Percentiles rank a stretch among this genome's conserved stretches.
These are phyloP conservation scores for Curvularia spicifera DNA, from an alignment of 2,329 filamentous ascomycete species.

Conservation along the genomic window DNA sequence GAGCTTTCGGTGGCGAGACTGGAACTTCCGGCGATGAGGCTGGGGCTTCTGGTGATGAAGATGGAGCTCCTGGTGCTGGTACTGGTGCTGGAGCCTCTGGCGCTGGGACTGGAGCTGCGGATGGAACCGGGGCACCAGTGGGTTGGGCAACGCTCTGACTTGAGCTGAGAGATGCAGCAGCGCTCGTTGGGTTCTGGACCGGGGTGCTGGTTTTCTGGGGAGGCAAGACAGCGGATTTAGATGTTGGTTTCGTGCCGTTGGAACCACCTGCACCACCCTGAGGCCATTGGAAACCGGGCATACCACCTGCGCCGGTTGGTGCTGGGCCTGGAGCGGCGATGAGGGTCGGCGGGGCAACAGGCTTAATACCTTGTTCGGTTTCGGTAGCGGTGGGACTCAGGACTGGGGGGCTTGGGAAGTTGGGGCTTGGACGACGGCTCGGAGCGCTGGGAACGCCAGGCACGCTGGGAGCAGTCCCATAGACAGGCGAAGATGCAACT, in stretches of 20 bases:
- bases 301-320: constrained; percentile 16
- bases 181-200: constrained; percentile 6
- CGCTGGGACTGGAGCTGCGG: constrained; percentile 5
- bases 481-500: constrained; percentile 8
- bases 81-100: constrained; percentile 4
- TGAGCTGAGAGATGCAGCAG: constrained; percentile 10
- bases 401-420: background rate
- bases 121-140: constrained; percentile 6
- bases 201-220: constrained; percentile 9
- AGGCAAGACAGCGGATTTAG: constrained; percentile 9
- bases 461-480: constrained; percentile 1
- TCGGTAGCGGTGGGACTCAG: constrained; percentile 6
- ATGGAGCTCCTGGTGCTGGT: constrained; percentile 2
- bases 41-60: background rate
- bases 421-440: background rate
- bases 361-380: background rate
- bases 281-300: constrained; percentile 36
- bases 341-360: constrained; percentile 15
- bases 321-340: constrained; percentile 14
- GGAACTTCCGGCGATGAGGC: background rate
- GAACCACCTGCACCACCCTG: constrained; percentile 6
- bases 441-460: background rate
- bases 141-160: constrained; percentile 16
- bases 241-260: constrained; percentile 10
- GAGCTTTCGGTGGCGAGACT: background rate